Base-by-base conservation (phyloP, 305 asterid species). In the Fraxinus ornus region DNA sequence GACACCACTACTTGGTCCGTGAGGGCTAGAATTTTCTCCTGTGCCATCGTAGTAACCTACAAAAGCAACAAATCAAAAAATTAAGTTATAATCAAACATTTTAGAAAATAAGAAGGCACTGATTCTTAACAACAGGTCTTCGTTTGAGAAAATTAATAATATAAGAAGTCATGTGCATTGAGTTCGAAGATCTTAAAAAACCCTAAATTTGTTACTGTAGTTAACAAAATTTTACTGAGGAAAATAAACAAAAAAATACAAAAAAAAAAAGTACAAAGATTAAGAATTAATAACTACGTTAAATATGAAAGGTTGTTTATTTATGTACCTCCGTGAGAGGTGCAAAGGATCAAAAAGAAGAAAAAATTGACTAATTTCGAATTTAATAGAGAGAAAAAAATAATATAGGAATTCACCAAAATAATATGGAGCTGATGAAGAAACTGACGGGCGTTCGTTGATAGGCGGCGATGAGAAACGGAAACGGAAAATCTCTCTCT, bases 1-100 rank as follows among this genome's bases (percentile, higher is more conserved):
- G 93, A 87, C 77, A 91, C 90, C 7, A 84, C 84, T 47, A 85
- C 89, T 37, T 86, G 88, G 90, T 96, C 97, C 2, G 97, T 92
- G 26, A 96, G 80, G 78, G 89, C 97, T 89, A 94, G 72, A 35
- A 93, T 33, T 62, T 87, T 86, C 15, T 88, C 88, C 57, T 90
- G 87, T 78, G 84, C 90, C 90, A 88, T 89, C 84, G 78, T 77
- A 10, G 78, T 76, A 32, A 36, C 90, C 92, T 89, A 82, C 86
- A 83, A 52, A 78, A 26, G 79, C 21, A 33, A 79, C 5, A 47
- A 15, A 39, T 24, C 24, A 64, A 0, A 1, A 22, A 21, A 75
- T 22, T 2, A 62, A 21, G 71, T 64, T 64, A 22, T 2, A 62
- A 7, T 62, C 33, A 8, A 28, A 85, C 4, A 62, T 0, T 26